Conservation (phyloP, 345 rosid genomes). For the Arabidopsis suecica region DNA sequence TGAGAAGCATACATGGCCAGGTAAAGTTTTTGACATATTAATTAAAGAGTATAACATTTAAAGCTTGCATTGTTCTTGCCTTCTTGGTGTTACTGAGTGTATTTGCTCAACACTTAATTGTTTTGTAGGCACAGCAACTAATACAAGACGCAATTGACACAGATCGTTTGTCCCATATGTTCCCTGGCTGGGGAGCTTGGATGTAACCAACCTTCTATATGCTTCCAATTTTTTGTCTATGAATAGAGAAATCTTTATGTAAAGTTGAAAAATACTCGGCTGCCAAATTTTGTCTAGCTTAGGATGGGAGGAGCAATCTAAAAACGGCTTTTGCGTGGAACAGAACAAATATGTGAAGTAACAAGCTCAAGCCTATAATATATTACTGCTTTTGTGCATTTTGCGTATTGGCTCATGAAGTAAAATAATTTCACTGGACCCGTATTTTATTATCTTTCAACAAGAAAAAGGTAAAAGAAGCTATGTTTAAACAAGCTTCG, state of each 20-base stretch:
- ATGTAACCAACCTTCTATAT: slow-evolving; percentile 50
- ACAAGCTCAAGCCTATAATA: not conserved
- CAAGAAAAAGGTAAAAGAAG: not conserved
- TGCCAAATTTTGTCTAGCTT: slow-evolving; percentile 35
- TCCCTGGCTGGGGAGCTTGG: slow-evolving; percentile 99
- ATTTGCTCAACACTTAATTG: not conserved
- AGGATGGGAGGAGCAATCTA: not conserved
- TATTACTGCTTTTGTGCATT: not conserved
- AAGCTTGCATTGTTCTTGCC: too few relatives aligned
- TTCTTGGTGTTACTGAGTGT: slow-evolving; percentile 4
- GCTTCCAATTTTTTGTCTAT: slow-evolving; percentile 3
- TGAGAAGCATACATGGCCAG: slow-evolving; percentile 95
- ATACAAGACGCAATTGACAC: slow-evolving; percentile 92
- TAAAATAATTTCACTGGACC: not conserved
- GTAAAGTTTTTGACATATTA: slow-evolving; percentile 45
- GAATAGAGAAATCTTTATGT: slow-evolving; percentile 15
- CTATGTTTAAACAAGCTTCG: slow-evolving; percentile 6
- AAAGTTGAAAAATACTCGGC: not conserved
- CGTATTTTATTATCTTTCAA: not conserved
- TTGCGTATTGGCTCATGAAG: not conserved
- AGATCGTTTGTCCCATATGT: slow-evolving; percentile 86
- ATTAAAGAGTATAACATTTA: not conserved
- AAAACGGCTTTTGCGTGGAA: not conserved
- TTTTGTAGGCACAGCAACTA: slow-evolving; percentile 84
- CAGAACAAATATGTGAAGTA: not conserved